A percentile compares a stretch with the other conserved stretches of the same genome.
These are phyloP conservation scores for Trichoderma erinaceum DNA, from an alignment of 495 filamentous ascomycete species.

Conservation along the genomic window DNA sequence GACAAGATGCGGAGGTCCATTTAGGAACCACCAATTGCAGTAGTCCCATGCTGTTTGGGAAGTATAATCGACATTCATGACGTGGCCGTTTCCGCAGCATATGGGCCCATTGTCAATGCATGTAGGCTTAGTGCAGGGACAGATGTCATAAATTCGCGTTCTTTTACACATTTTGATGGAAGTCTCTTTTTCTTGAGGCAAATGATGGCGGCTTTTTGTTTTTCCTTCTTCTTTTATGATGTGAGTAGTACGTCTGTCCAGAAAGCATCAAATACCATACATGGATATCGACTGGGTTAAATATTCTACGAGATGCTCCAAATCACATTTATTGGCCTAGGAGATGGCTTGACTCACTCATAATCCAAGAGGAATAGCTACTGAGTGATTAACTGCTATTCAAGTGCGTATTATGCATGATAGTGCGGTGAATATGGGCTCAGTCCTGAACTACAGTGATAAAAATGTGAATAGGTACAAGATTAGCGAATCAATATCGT, in stretches of 20 bases:
- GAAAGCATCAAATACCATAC: neutral
- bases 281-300: neutral
- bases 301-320: neutral
- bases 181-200: neutral
- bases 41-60: neutral
- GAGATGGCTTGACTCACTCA: neutral
- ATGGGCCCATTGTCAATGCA: neutral
- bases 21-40: neutral
- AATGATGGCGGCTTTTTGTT: neutral
- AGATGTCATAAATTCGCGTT: neutral
- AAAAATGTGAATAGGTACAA: no score
- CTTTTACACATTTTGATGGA: neutral
- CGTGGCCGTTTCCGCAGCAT: neutral
- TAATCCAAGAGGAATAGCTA: neutral
- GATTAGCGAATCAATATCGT: no score
- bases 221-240: neutral
- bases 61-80: neutral
- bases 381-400: neutral
- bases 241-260: no score
- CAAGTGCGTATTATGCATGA: no score
- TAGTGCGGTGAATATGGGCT: no score
- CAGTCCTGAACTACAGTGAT: no score
- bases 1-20: slow-evolving; percentile 2
- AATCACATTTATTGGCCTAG: neutral
- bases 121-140: neutral